phyloP scores from a whole-genome alignment of 371 early-diverging fungal genomes.

The Coemansia sp. region DNA sequence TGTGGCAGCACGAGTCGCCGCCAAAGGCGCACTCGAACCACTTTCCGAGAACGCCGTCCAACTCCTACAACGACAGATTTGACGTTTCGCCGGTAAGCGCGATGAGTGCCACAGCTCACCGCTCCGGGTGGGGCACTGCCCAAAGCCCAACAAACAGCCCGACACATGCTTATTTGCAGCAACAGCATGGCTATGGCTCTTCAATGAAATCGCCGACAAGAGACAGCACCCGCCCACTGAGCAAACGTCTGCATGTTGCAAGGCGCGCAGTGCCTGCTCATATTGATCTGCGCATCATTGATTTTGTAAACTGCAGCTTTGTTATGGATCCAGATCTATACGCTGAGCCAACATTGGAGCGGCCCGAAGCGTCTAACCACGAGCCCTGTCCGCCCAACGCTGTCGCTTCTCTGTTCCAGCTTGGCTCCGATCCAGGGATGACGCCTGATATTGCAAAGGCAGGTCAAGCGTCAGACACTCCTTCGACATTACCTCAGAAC shows the following conservation, averaged over 20 bases:
- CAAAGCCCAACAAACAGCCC: not conserved
- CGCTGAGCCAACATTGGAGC: conserved; percentile 44
- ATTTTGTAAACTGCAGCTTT: conserved; percentile 84
- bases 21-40: conserved; percentile 10
- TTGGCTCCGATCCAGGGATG: not conserved
- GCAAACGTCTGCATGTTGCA: not conserved
- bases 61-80: conserved; percentile 7
- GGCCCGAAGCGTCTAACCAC: conserved; percentile 43
- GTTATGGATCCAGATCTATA: conserved; percentile 45
- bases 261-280: conserved; percentile 23
- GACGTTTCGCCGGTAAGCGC: not conserved
- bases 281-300: conserved; percentile 87
- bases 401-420: conserved; percentile 12
- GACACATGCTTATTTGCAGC: not conserved
- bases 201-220: not conserved
- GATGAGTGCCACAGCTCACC: not conserved
- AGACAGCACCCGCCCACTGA: not conserved
- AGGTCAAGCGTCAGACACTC: not conserved
- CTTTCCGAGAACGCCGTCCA: conserved; percentile 19
- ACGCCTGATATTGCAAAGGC: conserved; percentile 1
- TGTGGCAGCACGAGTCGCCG: conserved; percentile 11
- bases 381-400: conserved; percentile 28
- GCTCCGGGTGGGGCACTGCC: not conserved
- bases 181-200: not conserved
- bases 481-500: not conserved